Conservation (phyloP, 345 rosid species). For the Eucalyptus fibrosa region DNA sequence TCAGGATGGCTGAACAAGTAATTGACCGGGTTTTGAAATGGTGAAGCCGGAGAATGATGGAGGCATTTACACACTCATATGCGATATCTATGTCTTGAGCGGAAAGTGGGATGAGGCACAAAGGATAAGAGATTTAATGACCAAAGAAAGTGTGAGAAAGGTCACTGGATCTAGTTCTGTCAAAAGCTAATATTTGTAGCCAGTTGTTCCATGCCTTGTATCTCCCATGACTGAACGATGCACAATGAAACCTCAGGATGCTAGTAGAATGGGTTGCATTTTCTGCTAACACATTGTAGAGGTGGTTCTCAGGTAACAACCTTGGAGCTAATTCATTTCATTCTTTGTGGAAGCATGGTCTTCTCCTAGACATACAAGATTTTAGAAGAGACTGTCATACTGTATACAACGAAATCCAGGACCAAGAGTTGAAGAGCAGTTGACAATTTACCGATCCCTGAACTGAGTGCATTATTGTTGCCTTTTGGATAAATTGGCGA, state of each 20-base stretch:
- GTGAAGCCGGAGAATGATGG: constrained; percentile 4
- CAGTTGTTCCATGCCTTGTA: background rate
- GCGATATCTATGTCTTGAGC: background rate
- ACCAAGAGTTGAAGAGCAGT: background rate
- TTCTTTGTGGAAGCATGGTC: background rate
- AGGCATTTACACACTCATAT: constrained; percentile 3
- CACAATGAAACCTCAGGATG: background rate
- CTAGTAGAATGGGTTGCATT: background rate
- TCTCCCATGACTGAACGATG: background rate
- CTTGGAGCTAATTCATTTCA: background rate
- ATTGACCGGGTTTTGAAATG: background rate
- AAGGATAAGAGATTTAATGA: background rate
- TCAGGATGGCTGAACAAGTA: constrained; percentile 34
- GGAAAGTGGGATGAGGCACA: constrained; percentile 6
- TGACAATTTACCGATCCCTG: background rate
- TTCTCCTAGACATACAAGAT: background rate
- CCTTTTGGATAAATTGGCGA: background rate
- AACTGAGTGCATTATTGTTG: background rate
- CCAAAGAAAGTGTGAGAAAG: background rate
- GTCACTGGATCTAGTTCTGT: constrained; percentile 14
- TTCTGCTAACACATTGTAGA: background rate
- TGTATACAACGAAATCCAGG: background rate
- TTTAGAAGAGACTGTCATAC: background rate
- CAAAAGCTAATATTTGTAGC: background rate
- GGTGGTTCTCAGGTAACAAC: background rate